Conservation (phyloP, 352 stramenopile species). For the Pythium folliculosum region DNA sequence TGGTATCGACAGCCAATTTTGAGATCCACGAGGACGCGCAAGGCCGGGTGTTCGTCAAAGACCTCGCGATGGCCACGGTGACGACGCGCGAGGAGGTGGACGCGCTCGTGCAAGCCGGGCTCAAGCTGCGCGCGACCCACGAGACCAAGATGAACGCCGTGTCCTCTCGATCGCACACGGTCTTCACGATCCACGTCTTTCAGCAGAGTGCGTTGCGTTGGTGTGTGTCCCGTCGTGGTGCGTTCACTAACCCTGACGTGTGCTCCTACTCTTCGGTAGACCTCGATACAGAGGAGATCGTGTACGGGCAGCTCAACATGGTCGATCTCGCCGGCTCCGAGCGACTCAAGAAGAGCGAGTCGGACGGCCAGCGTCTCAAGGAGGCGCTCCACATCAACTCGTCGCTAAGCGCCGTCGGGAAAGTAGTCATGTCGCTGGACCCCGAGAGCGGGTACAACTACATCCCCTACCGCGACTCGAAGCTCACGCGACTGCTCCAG, state of each 20-base stretch:
- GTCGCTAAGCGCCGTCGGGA: slow-evolving; percentile 79
- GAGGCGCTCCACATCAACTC: slow-evolving; percentile 88
- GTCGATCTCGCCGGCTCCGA: slow-evolving; percentile 84
- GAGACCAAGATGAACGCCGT: slow-evolving; percentile 93
- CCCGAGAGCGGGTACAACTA: slow-evolving; percentile 88
- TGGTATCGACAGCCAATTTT: slow-evolving; percentile 60
- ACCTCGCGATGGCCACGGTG: slow-evolving; percentile 91
- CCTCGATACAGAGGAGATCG: slow-evolving; percentile 69
- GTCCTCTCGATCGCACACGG: slow-evolving; percentile 85
- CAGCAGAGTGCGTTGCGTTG: slow-evolving; percentile 56
- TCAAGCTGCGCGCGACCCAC: slow-evolving; percentile 89
- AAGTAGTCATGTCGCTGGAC: slow-evolving; percentile 87
- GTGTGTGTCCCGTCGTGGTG: too few species aligned
- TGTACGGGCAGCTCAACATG: slow-evolving; percentile 87
- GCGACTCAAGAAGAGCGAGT: slow-evolving; percentile 87
- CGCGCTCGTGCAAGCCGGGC: slow-evolving; percentile 81
- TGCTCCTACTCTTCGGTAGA: slow-evolving; percentile 28
- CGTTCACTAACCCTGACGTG: too few species aligned
- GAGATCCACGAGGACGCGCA: slow-evolving; percentile 93
- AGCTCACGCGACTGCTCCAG: slow-evolving; percentile 80
- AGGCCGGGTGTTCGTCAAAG: slow-evolving; percentile 93
- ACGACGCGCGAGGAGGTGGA: slow-evolving; percentile 82
- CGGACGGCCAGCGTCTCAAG: slow-evolving; percentile 81
- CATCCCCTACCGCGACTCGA: slow-evolving; percentile 85
- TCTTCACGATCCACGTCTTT: slow-evolving; percentile 89